These are phyloP conservation scores for Colletotrichum eremochloae DNA, from an alignment of 2,329 filamentous ascomycete species.

Conservation along the genomic window DNA sequence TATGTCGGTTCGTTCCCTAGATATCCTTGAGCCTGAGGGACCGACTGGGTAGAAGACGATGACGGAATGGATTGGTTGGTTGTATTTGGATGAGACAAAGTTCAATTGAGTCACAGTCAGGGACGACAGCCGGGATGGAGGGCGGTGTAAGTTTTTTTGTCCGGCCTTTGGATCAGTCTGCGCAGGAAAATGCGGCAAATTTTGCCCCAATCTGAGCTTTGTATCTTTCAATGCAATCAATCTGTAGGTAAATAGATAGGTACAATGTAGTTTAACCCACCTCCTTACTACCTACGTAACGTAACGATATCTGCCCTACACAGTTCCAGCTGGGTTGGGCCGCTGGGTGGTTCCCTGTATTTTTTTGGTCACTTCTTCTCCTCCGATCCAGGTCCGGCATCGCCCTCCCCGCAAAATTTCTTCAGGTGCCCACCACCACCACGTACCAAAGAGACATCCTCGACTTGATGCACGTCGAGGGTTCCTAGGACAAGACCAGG, in stretches of 20 bases:
- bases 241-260: not conserved
- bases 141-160: constrained; percentile 22
- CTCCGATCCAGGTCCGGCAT: constrained; percentile 1
- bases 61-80: constrained; percentile 2
- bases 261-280: not conserved
- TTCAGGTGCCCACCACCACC: constrained; percentile 2
- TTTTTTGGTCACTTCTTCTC: not conserved
- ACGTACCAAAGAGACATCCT: not conserved
- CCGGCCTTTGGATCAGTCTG: not conserved
- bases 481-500: not conserved
- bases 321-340: not conserved
- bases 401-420: constrained; percentile 14
- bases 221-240: not conserved
- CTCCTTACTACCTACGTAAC: not conserved
- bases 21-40: not conserved
- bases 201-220: not conserved
- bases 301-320: not conserved
- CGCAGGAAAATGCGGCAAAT: not conserved
- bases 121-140: not conserved
- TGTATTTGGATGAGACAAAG: not conserved
- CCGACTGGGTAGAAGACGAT: constrained; percentile 4
- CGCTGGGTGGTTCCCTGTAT: not conserved
- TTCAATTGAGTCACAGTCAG: constrained; percentile 16
- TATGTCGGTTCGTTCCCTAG: not conserved
- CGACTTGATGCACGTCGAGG: not conserved